Evolutionary conservation across 2,329 filamentous ascomycete species (phyloP).

Genomic region (Sporothrix humicola): DNA sequence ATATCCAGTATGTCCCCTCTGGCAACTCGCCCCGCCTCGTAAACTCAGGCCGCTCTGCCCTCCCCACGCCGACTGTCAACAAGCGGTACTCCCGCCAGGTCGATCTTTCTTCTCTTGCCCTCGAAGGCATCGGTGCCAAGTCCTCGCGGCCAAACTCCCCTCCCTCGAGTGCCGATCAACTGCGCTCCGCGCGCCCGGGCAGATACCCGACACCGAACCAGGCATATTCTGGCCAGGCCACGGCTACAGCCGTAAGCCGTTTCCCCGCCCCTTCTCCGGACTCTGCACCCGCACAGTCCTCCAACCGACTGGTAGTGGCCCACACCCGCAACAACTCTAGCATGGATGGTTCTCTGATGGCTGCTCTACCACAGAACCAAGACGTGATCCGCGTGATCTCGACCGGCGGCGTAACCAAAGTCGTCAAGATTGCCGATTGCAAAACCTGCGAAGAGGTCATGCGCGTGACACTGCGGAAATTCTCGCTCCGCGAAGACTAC

Average conservation of each 20-base stretch:
- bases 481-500: constrained; percentile 85
- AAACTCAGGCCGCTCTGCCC: constrained; percentile 57
- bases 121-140: constrained; percentile 56
- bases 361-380: constrained; percentile 81
- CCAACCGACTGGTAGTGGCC: constrained; percentile 63
- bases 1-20: constrained; percentile 66
- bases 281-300: constrained; percentile 49
- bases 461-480: constrained; percentile 84
- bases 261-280: constrained; percentile 68
- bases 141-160: constrained; percentile 76
- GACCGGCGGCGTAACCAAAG: constrained; percentile 87
- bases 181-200: constrained; percentile 56
- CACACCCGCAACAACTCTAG: constrained; percentile 84
- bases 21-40: constrained; percentile 68
- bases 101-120: constrained; percentile 52
- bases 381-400: constrained; percentile 93
- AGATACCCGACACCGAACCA: constrained; percentile 58
- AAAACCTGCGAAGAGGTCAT: constrained; percentile 92
- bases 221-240: constrained; percentile 40
- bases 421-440: constrained; percentile 91
- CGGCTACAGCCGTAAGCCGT: constrained; percentile 51
- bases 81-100: constrained; percentile 70
- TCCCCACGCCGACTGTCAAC: constrained; percentile 55
- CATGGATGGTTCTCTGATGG: constrained; percentile 84
- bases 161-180: constrained; percentile 58